Conservation (phyloP, 75 land plant genomes). For the Pinus albicaulis region DNA sequence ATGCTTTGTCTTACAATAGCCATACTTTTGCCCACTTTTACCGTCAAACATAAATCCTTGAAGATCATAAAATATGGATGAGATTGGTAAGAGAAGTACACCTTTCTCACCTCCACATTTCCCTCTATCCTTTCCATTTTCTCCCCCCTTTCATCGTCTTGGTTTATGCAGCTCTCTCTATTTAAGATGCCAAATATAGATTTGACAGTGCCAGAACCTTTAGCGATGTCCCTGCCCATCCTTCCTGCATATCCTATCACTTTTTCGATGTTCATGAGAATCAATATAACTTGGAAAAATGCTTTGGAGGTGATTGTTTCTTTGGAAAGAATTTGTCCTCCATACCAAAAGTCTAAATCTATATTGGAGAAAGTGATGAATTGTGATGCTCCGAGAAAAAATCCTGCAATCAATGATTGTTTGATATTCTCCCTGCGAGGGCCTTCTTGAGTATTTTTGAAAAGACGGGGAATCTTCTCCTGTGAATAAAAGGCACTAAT, state of each 20-base stretch:
- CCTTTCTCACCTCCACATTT: too few relatives aligned
- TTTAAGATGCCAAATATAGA: slow-evolving; percentile 70
- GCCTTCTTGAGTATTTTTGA: slow-evolving; percentile 38
- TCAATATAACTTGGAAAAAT: slow-evolving; percentile 65
- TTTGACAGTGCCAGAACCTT: slow-evolving; percentile 53
- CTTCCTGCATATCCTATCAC: too few relatives aligned
- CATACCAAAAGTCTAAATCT: slow-evolving; percentile 84
- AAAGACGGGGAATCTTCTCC: slow-evolving; percentile 44
- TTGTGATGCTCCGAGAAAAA: slow-evolving; percentile 55
- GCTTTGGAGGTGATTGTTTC: slow-evolving; percentile 39
- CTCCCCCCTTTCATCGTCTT: slow-evolving; percentile 33
- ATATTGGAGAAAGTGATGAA: slow-evolving; percentile 38
- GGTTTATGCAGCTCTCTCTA: slow-evolving; percentile 46
- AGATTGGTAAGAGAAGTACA: too few relatives aligned
- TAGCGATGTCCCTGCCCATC: too few relatives aligned
- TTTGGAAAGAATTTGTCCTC: slow-evolving; percentile 45
- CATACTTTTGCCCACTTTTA: too few relatives aligned
- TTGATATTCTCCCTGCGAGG: slow-evolving; percentile 35
- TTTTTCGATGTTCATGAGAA: slow-evolving; percentile 79
- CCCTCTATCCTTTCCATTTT: too few relatives aligned
- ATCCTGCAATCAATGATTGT: slow-evolving; percentile 65
- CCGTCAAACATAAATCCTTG: too few relatives aligned
- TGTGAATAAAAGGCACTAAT: slow-evolving; percentile 80
- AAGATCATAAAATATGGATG: too few relatives aligned
- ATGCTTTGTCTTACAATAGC: too few relatives aligned